phyloP scores from a whole-genome alignment of 2,329 filamentous ascomycete species.

The Paecilomyces formosus region DNA sequence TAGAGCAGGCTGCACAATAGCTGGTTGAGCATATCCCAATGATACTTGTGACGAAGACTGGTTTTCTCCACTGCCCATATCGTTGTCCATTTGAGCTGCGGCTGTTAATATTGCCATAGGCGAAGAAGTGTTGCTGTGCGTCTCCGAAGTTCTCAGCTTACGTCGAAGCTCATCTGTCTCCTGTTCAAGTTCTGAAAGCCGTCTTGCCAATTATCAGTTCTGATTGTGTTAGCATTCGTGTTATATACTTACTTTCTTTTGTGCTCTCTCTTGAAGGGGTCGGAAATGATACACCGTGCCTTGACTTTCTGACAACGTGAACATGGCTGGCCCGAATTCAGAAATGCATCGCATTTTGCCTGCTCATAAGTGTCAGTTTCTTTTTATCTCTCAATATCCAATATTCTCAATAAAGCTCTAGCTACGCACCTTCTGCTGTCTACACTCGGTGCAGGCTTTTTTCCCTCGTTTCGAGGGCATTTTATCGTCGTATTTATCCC shows the following conservation, averaged over 20 bases:
- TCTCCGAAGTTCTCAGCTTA: constrained; percentile 21
- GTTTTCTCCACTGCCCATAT: constrained; percentile 8
- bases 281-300: constrained; percentile 30
- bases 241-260: constrained; percentile 28
- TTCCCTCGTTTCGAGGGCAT: constrained; percentile 23
- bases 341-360: constrained; percentile 33
- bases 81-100: constrained; percentile 22
- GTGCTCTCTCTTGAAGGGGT: constrained; percentile 36
- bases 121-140: constrained; percentile 12
- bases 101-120: constrained; percentile 22
- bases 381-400: too few species aligned
- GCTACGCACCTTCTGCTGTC: constrained; percentile 34
- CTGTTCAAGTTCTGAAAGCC: constrained; percentile 30
- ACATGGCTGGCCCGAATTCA: constrained; percentile 28
- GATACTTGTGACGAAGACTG: constrained; percentile 13
- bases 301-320: constrained; percentile 31
- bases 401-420: neutral
- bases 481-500: neutral
- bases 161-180: constrained; percentile 30
- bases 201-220: constrained; percentile 12
- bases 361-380: constrained; percentile 6
- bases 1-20: constrained; percentile 13
- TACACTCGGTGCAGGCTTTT: constrained; percentile 37
- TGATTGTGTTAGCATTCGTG: neutral
- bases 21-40: constrained; percentile 13